These are phyloP conservation scores for Purshia tridentata DNA, from an alignment of 306 rosid genomes.

Conservation along the genomic window DNA sequence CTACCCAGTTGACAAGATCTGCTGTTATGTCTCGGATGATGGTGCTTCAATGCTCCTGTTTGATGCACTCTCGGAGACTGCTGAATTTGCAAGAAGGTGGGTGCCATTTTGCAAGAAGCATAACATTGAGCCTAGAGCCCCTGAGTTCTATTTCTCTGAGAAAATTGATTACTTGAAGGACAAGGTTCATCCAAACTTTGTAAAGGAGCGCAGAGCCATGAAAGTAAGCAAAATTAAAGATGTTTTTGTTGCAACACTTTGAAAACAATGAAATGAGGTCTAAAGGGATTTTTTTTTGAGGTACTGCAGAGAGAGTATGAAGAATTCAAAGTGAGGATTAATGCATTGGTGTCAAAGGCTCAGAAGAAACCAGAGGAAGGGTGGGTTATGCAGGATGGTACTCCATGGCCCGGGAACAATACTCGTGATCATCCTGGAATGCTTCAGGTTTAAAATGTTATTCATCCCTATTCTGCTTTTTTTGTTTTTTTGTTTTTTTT, in stretches of 20 bases:
- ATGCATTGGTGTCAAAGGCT: conserved; percentile 82
- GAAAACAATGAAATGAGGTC: background rate
- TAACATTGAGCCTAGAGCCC: conserved; percentile 78
- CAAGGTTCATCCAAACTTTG: conserved; percentile 77
- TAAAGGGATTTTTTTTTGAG: background rate
- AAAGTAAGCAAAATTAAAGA: conserved; percentile 45
- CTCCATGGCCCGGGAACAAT: conserved; percentile 94
- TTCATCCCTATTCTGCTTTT: background rate
- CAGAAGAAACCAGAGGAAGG: conserved; percentile 94
- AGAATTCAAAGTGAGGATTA: conserved; percentile 86
- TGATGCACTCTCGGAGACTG: conserved; percentile 72
- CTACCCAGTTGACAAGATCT: conserved; percentile 81
- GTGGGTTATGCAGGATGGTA: conserved; percentile 96
- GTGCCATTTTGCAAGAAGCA: conserved; percentile 88
- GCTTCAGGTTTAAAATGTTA: conserved; percentile 65
- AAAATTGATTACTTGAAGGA: conserved; percentile 94
- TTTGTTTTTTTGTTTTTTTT: background rate
- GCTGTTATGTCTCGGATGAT: conserved; percentile 90
- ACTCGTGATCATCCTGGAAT: conserved; percentile 95
- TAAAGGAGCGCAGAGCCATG: conserved; percentile 92
- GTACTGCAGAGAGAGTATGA: conserved; percentile 86
- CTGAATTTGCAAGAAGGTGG: conserved; percentile 88
- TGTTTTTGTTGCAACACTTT: background rate
- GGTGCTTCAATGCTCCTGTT: conserved; percentile 88
- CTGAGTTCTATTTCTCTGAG: conserved; percentile 82